Conservation (phyloP, 202 grass and related monocot species). For the Panicum virgatum region DNA sequence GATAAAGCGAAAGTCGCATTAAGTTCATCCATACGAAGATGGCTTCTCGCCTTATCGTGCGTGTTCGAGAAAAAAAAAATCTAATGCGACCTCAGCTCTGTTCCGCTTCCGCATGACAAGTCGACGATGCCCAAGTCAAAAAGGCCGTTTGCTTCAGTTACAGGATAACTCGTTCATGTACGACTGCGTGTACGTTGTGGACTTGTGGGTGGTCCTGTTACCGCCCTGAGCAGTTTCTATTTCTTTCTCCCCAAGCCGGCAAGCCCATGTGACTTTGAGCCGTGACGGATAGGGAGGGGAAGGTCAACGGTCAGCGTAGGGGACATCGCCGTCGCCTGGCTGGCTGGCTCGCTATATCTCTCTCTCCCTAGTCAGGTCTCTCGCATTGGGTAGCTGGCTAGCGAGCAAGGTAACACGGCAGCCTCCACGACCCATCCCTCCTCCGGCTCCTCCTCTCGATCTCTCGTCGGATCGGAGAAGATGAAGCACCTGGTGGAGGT, state of each 20-base stretch:
- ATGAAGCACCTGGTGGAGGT: conserved; percentile 80
- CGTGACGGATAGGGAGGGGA: background rate
- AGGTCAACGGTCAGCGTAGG: conserved; percentile 1
- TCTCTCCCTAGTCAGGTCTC: background rate
- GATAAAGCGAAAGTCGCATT: too few relatives aligned
- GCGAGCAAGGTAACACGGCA: background rate
- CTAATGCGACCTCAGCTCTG: too few relatives aligned
- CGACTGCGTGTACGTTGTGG: too few relatives aligned
- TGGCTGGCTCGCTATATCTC: background rate
- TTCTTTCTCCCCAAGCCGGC: background rate
- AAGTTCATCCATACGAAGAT: too few relatives aligned
- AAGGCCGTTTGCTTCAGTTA: too few relatives aligned
- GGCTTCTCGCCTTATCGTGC: too few relatives aligned
- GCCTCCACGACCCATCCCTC: too few relatives aligned
- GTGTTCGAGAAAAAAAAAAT: too few relatives aligned
- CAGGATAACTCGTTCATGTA: too few relatives aligned
- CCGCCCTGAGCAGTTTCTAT: background rate
- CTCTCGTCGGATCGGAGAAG: background rate
- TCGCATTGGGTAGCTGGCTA: background rate
- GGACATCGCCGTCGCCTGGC: background rate
- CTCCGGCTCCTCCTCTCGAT: background rate
- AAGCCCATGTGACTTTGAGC: background rate
- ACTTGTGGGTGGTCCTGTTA: too few relatives aligned
- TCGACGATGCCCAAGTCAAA: too few relatives aligned
- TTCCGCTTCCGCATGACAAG: too few relatives aligned